These are phyloP conservation scores for Conticribra guillardii DNA, from an alignment of 108 stramenopile species.

Conservation along the genomic window DNA sequence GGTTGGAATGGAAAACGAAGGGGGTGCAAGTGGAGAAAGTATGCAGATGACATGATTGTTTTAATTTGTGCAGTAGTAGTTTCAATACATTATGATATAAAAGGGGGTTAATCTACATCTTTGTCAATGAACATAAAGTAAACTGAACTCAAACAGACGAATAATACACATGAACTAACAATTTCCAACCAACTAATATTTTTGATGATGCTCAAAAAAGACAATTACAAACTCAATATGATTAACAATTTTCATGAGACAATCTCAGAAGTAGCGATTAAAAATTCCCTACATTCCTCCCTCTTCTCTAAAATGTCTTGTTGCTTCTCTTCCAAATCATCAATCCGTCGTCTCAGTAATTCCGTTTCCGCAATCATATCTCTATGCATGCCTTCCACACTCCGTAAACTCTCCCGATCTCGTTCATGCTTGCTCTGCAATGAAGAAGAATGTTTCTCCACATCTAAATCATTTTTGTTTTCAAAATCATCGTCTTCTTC, in stretches of 20 bases:
- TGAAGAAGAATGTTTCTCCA: not conserved
- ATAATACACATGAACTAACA: too few relatives aligned
- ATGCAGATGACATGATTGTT: not conserved
- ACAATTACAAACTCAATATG: too few relatives aligned
- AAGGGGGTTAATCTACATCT: too few relatives aligned
- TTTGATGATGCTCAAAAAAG: too few relatives aligned
- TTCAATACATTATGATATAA: not conserved
- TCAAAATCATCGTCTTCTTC: slow-evolving; percentile 1
- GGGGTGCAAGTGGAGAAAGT: slow-evolving; percentile 26
- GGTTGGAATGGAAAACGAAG: slow-evolving; percentile 19
- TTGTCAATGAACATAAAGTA: too few relatives aligned
- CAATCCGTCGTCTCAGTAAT: slow-evolving; percentile 24
- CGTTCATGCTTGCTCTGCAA: slow-evolving; percentile 3
- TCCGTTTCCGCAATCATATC: slow-evolving; percentile 27
- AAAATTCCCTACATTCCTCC: slow-evolving; percentile 21
- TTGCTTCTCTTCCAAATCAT: slow-evolving; percentile 15
- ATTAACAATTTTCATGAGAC: too few relatives aligned
- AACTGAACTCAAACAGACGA: too few relatives aligned
- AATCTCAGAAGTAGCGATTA: slow-evolving; percentile 18
- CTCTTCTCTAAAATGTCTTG: slow-evolving; percentile 3
- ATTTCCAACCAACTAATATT: too few relatives aligned
- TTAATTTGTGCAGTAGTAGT: not conserved
- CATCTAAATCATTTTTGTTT: not conserved
- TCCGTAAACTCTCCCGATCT: not conserved
- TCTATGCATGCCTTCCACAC: slow-evolving; percentile 12